These are phyloP conservation scores for Senna tora DNA, from an alignment of 306 rosid genomes.

Conservation along the genomic window DNA sequence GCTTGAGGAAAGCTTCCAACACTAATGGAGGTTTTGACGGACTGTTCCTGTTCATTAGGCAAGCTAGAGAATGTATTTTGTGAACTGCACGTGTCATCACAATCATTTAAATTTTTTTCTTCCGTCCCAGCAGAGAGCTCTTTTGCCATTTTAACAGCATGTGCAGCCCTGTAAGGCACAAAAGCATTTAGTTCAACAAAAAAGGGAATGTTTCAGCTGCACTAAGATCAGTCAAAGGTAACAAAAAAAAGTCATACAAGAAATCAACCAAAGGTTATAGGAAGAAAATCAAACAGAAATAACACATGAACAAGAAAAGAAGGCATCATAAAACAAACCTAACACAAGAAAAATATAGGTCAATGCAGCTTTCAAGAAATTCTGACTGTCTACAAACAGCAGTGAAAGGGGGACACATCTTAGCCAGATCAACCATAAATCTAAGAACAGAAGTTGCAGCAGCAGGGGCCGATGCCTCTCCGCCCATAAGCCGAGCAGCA, in stretches of 20 bases:
- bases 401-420: conserved; percentile 91
- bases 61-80: conserved; percentile 89
- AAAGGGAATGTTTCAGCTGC: conserved; percentile 17
- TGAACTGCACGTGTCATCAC: conserved; percentile 87
- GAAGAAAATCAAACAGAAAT: conserved; percentile 21
- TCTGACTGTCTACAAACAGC: conserved; percentile 88
- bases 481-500: conserved; percentile 99
- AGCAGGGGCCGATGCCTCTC: conserved; percentile 99
- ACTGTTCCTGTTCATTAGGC: conserved; percentile 84
- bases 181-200: conserved; percentile 35
- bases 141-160: conserved; percentile 92
- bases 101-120: conserved; percentile 72
- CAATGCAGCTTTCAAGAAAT: conserved; percentile 95
- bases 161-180: conserved; percentile 79
- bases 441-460: conserved; percentile 95
- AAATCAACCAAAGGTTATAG: conserved; percentile 19
- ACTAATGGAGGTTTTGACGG: conserved; percentile 84
- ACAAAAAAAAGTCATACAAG: conserved; percentile 1
- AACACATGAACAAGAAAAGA: conserved; percentile 13
- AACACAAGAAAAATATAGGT: conserved; percentile 93
- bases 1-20: conserved; percentile 95
- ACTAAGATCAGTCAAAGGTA: neutral
- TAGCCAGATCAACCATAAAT: conserved; percentile 98
- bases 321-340: conserved; percentile 63
- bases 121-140: conserved; percentile 84